Evolutionary conservation across 441 rosid genomes (phyloP).

Genomic region (Jatropha multifida): DNA sequence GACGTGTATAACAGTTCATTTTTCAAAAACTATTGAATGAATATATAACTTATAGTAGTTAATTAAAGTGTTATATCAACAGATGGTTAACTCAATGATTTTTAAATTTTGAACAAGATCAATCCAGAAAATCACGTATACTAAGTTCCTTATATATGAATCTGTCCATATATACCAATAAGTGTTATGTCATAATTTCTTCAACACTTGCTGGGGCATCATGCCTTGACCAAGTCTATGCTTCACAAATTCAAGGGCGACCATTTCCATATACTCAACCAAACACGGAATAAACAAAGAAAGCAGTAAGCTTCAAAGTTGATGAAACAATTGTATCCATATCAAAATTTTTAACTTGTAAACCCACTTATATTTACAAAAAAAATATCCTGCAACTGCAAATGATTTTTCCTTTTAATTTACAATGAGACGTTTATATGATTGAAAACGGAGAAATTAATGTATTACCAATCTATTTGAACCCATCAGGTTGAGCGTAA

Average conservation of each 20-base stretch:
- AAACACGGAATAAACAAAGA: not conserved
- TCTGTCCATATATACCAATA: not conserved
- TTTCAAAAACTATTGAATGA: not conserved
- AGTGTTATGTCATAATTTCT: not conserved
- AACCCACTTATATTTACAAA: not conserved
- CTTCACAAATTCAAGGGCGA: not conserved
- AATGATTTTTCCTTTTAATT: not conserved
- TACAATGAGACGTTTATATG: not conserved
- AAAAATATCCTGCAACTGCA: not conserved
- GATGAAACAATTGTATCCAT: not conserved
- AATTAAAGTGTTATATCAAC: not conserved
- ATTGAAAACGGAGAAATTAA: not conserved
- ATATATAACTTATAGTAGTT: not conserved
- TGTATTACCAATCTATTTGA: not conserved
- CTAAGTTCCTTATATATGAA: not conserved
- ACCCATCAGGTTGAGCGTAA: not conserved
- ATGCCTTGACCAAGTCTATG: not conserved
- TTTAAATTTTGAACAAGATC: constrained; percentile 6
- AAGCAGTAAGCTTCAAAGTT: constrained; percentile 2
- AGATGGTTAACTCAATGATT: not conserved
- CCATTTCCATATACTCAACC: not conserved
- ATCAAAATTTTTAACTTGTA: not conserved
- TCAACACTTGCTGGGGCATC: not conserved
- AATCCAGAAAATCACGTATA: not conserved
- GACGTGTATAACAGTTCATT: not conserved